These are phyloP conservation scores for Teunomyces tritomae DNA, from an alignment of 805 yeast species.

Conservation along the genomic window DNA sequence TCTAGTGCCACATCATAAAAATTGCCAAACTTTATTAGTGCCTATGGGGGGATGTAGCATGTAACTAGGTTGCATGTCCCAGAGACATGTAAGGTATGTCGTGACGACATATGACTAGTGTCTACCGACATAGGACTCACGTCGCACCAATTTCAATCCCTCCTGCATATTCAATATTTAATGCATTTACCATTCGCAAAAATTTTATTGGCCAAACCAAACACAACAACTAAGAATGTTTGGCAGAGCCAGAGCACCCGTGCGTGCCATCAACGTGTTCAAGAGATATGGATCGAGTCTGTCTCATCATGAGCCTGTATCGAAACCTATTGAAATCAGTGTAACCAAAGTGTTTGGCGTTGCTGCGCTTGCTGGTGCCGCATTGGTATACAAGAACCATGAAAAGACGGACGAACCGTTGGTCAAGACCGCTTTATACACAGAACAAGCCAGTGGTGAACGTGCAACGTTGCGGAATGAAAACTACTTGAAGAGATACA, in stretches of 20 bases:
- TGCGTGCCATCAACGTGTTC: constrained; percentile 11
- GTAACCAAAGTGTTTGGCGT: constrained; percentile 40
- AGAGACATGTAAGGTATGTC: no score
- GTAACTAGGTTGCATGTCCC: no score
- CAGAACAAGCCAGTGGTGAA: constrained; percentile 25
- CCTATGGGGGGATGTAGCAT: no score
- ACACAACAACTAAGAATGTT: constrained; percentile 9
- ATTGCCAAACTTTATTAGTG: no score
- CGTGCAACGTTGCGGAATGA: constrained; percentile 36
- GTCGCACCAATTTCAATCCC: no score
- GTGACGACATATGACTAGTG: no score
- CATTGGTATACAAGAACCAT: constrained; percentile 32
- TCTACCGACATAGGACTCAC: no score
- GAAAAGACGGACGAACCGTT: constrained; percentile 34
- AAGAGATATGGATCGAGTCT: constrained; percentile 14
- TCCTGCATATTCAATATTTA: background rate
- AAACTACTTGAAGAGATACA: constrained; percentile 36
- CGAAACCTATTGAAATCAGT: constrained; percentile 35
- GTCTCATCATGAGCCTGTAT: constrained; percentile 10
- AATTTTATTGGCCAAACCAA: constrained; percentile 5
- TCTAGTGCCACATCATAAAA: no score
- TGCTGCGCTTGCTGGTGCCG: constrained; percentile 38
- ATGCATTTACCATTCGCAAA: constrained; percentile 4
- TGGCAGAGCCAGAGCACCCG: constrained; percentile 8
- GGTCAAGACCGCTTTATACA: constrained; percentile 36